Conservation (phyloP, 2,329 filamentous ascomycete species). For the Diaporthe sp. region DNA sequence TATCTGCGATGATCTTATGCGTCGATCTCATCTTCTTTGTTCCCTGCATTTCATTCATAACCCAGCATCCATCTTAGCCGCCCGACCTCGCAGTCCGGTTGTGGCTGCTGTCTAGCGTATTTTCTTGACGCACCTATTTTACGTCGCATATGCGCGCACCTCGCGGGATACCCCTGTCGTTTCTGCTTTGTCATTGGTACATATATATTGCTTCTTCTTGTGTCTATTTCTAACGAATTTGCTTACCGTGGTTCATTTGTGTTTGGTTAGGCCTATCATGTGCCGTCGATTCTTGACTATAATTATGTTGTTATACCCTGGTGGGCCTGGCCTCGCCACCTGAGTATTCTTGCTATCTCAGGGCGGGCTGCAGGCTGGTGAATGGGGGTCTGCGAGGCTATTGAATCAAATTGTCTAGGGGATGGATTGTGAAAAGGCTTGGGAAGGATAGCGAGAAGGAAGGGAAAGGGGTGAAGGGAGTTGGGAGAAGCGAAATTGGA, state of each 20-base stretch:
- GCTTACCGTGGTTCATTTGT: not conserved
- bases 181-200: constrained; percentile 20
- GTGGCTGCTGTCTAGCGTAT: constrained; percentile 18
- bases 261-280: not conserved
- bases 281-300: not conserved
- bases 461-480: not conserved
- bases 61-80: not conserved
- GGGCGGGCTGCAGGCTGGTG: not conserved
- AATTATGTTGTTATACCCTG: constrained; percentile 11
- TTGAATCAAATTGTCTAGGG: too few species aligned
- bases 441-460: not conserved
- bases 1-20: constrained; percentile 6
- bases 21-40: constrained; percentile 18
- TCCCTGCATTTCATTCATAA: not conserved
- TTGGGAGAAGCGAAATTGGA: not conserved
- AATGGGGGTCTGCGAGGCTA: not conserved
- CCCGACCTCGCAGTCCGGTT: not conserved
- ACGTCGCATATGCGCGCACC: not conserved
- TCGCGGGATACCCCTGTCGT: constrained; percentile 29
- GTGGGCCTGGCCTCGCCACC: not conserved
- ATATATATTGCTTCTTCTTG: constrained; percentile 19
- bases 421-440: not conserved
- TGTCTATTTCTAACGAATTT: not conserved
- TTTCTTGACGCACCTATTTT: constrained; percentile 14
- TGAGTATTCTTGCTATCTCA: not conserved